Evolutionary conservation across 75 land plant species (phyloP).

Genomic region (Adiantum capillusveneris): DNA sequence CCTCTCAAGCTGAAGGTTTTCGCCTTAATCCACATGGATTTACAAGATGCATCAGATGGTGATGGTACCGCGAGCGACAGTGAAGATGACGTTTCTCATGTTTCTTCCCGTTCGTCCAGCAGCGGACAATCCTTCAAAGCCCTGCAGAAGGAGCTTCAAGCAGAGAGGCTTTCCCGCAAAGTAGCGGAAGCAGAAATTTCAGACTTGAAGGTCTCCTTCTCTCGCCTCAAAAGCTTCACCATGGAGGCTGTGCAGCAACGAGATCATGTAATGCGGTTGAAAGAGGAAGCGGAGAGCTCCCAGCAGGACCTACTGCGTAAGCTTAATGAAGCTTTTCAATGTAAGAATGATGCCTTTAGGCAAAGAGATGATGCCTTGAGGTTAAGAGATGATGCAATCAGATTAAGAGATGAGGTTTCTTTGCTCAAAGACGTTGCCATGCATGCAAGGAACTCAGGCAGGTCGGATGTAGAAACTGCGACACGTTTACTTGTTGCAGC

Average conservation of each 20-base stretch:
- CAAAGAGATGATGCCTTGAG: slow-evolving; percentile 26
- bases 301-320: slow-evolving; percentile 7
- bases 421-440: slow-evolving; percentile 31
- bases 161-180: slow-evolving; percentile 17
- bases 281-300: neutral
- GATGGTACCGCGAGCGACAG: too few relatives aligned
- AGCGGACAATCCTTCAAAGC: too few relatives aligned
- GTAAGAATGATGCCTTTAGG: slow-evolving; percentile 10
- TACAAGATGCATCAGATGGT: too few relatives aligned
- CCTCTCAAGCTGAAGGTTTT: too few relatives aligned
- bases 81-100: too few relatives aligned
- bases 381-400: slow-evolving; percentile 12
- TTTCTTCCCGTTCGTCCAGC: too few relatives aligned
- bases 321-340: slow-evolving; percentile 12
- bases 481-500: slow-evolving; percentile 58
- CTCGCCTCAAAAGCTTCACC: slow-evolving; percentile 13
- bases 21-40: too few relatives aligned
- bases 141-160: slow-evolving; percentile 15
- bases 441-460: slow-evolving; percentile 37
- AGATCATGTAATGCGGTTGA: slow-evolving; percentile 7
- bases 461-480: slow-evolving; percentile 58
- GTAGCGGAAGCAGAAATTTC: slow-evolving; percentile 14
- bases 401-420: slow-evolving; percentile 1
- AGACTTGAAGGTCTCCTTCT: neutral
- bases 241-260: slow-evolving; percentile 17